Base-by-base conservation (phyloP, 768 basidiomycete species). In the Daedaleopsis nitida region DNA sequence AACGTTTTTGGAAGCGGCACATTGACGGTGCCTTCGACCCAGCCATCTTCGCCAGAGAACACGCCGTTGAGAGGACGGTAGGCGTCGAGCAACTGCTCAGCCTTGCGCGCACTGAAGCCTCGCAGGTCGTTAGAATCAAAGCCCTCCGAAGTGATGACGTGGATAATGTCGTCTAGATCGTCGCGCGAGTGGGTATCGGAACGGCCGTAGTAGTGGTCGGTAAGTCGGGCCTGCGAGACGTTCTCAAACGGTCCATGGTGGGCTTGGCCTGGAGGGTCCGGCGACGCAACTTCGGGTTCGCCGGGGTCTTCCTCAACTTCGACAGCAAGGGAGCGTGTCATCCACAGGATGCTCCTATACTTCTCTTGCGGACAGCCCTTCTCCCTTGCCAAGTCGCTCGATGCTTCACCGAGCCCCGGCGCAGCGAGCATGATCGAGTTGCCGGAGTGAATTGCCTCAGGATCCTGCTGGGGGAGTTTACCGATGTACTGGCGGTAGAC, bases 131-230 rank as follows among this genome's bases (percentile, higher is more conserved):
- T 34, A 3, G 23, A 8, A 2, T 23, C 37, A 17, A 62, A 62
- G 3, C 55, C 55, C 0, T 24, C 5, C 13, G 57, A 52, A 0
- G 2, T 1, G 19, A 62, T 49, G 3, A 53, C 32, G n/a, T 56
- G 59, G 11, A 73, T 66, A 0, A 79, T 66, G 0, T 51, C 52
- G 16, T 76, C 54, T 1, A 73, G 48, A 24, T 76, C 71, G 0
- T 35, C 39, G 8, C 57, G 48, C 1, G 75, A 75, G 48, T 77
- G 76, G 0, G 37, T 52, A 10, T 53, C 66, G 2, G 67, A 69
- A 0, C 72, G 65, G 7, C 66, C 64, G 32, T 72, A 73, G 3
- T 65, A 60, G 74, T 76, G 76, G 5, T 62, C 21, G 62, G 69
- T 61, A 11, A 73, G 71, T 0, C 69, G 68, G 27, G 68, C 73